Conservation (phyloP, 257 asterid species). For the Primulina huaijiensis region DNA sequence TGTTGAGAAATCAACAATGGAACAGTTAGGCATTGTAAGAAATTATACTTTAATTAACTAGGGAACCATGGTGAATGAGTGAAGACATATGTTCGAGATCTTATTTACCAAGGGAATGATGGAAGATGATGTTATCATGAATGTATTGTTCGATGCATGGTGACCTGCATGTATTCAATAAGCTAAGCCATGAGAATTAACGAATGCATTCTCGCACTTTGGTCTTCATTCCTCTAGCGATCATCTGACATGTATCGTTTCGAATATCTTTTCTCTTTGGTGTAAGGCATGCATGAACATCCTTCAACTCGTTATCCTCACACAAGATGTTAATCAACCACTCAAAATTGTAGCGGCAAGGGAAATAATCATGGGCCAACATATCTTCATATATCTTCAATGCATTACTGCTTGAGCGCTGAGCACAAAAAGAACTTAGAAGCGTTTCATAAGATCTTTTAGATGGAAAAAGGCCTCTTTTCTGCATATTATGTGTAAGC, state of each 20-base stretch:
- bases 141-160: not conserved
- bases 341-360: slow-evolving; percentile 39
- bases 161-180: slow-evolving; percentile 6
- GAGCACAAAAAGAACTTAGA: slow-evolving; percentile 42
- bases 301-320: slow-evolving; percentile 32
- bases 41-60: too few relatives aligned
- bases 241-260: not conserved
- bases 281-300: slow-evolving; percentile 32
- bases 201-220: not conserved
- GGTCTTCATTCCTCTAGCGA: not conserved
- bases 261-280: slow-evolving; percentile 22
- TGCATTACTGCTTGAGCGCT: slow-evolving; percentile 36
- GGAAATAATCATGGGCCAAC: slow-evolving; percentile 41
- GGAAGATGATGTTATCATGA: not conserved
- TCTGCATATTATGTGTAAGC: slow-evolving; percentile 43
- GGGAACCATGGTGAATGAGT: not conserved
- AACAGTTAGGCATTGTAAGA: not conserved
- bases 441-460: slow-evolving; percentile 45
- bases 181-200: not conserved
- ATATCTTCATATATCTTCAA: slow-evolving; percentile 52
- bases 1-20: not conserved
- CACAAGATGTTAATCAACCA: slow-evolving; percentile 33
- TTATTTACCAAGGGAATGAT: too few relatives aligned
- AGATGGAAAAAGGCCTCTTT: slow-evolving; percentile 55
- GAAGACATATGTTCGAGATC: not conserved